Conservation (phyloP, 2,329 filamentous ascomycete species). For the Colletotrichum sojae region DNA sequence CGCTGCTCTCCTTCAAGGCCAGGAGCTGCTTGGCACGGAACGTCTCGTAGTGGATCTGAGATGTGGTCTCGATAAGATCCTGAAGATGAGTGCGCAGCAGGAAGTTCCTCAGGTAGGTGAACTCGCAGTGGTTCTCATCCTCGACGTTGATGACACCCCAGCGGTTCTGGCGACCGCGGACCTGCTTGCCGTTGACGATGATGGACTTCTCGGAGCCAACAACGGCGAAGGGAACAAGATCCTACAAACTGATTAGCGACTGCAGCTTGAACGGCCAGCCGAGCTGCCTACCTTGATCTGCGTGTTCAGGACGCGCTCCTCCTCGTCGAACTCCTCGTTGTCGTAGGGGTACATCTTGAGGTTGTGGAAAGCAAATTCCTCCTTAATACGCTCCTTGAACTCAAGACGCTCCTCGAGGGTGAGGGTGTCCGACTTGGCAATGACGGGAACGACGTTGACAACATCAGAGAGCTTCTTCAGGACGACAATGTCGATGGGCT, state of each 20-base stretch:
- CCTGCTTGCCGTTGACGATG: slow-evolving; percentile 96
- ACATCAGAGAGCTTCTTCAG: slow-evolving; percentile 99
- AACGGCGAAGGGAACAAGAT: slow-evolving; percentile 96
- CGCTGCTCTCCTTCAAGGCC: slow-evolving; percentile 97
- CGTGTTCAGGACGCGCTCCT: slow-evolving; percentile 92
- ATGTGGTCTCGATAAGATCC: slow-evolving; percentile 98
- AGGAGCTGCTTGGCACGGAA: slow-evolving; percentile 99
- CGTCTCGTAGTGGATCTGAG: slow-evolving; percentile 99
- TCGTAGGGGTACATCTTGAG: slow-evolving; percentile 99
- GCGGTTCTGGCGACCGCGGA: slow-evolving; percentile 97
- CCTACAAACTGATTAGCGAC: slow-evolving; percentile 67
- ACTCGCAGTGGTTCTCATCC: slow-evolving; percentile 99
- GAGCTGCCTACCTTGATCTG: slow-evolving; percentile 85
- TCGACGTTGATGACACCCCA: slow-evolving; percentile 99
- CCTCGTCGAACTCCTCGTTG: slow-evolving; percentile 97
- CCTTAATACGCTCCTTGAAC: slow-evolving; percentile 99
- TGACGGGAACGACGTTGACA: slow-evolving; percentile 98
- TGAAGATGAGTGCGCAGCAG: slow-evolving; percentile 97
- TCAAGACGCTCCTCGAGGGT: slow-evolving; percentile 95
- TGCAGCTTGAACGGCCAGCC: background rate
- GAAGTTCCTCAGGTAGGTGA: slow-evolving; percentile 98
- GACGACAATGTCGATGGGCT: slow-evolving; percentile 99
- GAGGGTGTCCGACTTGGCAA: slow-evolving; percentile 97
- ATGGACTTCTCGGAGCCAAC: slow-evolving; percentile 99
- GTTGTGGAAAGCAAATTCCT: slow-evolving; percentile 99